Conservation (phyloP, 2,329 filamentous ascomycete species). For the Sporothrix humicola region DNA sequence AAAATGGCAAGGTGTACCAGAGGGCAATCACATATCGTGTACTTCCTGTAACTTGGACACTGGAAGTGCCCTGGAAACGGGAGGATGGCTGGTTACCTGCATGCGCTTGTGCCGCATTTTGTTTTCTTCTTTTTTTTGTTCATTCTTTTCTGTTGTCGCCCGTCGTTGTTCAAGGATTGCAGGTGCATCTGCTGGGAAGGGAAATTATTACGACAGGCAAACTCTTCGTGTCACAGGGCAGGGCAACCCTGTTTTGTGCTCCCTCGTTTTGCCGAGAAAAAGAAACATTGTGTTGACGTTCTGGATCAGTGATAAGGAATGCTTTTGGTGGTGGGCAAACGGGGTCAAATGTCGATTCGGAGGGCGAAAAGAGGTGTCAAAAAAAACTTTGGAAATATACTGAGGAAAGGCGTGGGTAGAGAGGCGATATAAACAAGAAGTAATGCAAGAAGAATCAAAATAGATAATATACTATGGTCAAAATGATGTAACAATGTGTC, state of each 20-base stretch:
- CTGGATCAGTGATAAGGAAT: background rate
- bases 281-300: background rate
- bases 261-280: slow-evolving; percentile 15
- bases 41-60: too few relatives aligned
- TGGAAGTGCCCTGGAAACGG: background rate
- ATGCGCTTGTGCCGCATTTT: background rate
- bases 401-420: too few relatives aligned
- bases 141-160: background rate
- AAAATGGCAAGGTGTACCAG: background rate
- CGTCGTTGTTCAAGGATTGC: too few relatives aligned
- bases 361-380: background rate
- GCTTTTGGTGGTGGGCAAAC: background rate
- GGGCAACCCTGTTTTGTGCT: slow-evolving; percentile 2
- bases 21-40: background rate
- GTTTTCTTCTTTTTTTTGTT: too few relatives aligned
- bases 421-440: too few relatives aligned
- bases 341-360: background rate
- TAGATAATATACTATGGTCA: slow-evolving; percentile 3
- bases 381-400: too few relatives aligned
- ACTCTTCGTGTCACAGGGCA: background rate
- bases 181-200: background rate
- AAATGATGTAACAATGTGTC: slow-evolving; percentile 6
- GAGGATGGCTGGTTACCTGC: background rate
- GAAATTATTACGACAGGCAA: background rate
- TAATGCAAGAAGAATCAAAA: background rate